Conservation (phyloP, 176 grass and related monocot species). For the Themeda triandra region DNA sequence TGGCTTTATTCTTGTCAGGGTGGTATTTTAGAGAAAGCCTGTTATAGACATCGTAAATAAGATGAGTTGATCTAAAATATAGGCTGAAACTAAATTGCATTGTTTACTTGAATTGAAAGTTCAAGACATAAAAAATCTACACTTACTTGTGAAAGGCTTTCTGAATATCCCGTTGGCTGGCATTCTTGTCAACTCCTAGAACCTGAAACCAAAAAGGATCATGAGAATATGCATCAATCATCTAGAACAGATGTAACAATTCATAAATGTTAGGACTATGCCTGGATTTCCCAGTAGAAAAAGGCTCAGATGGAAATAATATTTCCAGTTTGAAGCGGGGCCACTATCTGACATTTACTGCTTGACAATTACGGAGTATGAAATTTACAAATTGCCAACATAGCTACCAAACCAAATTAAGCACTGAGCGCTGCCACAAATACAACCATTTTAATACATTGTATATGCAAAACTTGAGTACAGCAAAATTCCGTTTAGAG, state of each 20-base stretch:
- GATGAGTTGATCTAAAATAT: neutral
- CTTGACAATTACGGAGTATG: neutral
- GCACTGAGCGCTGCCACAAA: neutral
- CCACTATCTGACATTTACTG: neutral
- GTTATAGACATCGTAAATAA: slow-evolving; percentile 6
- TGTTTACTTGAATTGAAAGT: neutral
- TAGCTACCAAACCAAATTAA: neutral
- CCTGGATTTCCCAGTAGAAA: neutral
- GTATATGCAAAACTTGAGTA: neutral
- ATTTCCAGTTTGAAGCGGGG: neutral
- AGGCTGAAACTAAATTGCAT: neutral
- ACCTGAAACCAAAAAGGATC: slow-evolving; percentile 55
- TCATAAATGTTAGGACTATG: neutral
- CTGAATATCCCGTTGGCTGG: slow-evolving; percentile 88
- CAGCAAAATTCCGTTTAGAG: neutral
- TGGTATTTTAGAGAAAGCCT: slow-evolving; percentile 94
- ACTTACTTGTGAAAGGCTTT: slow-evolving; percentile 98
- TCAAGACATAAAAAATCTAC: neutral
- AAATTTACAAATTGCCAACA: neutral
- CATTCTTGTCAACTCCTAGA: slow-evolving; percentile 92
- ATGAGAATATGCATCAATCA: neutral
- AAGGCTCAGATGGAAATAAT: neutral
- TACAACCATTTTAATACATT: neutral
- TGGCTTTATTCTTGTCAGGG: slow-evolving; percentile 95
- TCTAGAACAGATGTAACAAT: neutral